These are phyloP conservation scores for Phytophthora lateralis DNA, from an alignment of 352 stramenopile genomes.

Conservation along the genomic window DNA sequence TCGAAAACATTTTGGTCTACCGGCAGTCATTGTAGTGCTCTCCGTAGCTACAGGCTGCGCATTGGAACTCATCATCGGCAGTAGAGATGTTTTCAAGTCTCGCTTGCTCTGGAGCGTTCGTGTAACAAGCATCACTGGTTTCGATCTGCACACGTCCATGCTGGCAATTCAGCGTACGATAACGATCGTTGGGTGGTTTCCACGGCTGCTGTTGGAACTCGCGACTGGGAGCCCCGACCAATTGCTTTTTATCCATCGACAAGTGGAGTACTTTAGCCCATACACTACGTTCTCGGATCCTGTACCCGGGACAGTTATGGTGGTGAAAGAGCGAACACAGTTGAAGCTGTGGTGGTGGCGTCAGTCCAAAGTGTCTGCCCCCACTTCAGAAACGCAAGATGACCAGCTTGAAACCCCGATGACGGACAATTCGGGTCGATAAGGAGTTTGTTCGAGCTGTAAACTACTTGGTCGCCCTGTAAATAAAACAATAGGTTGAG, in stretches of 20 bases:
- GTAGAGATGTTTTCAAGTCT: slow-evolving; percentile 21
- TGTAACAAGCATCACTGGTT: not conserved
- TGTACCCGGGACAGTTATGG: not conserved
- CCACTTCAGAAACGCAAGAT: not conserved
- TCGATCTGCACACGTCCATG: slow-evolving; percentile 21
- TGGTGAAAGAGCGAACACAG: not conserved
- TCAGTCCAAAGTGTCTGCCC: not conserved
- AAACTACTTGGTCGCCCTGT: slow-evolving; percentile 1
- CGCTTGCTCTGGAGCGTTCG: slow-evolving; percentile 16
- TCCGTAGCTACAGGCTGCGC: slow-evolving; percentile 6
- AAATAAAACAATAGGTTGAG: too few species aligned
- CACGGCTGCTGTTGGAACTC: slow-evolving; percentile 25
- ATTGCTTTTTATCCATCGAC: slow-evolving; percentile 30
- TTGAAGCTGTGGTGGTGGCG: not conserved
- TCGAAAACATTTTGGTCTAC: slow-evolving; percentile 21
- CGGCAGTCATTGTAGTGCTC: slow-evolving; percentile 18
- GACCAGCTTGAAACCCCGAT: not conserved
- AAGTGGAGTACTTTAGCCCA: slow-evolving; percentile 30
- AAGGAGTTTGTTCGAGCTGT: too few species aligned
- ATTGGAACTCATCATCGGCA: slow-evolving; percentile 12
- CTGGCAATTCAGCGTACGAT: slow-evolving; percentile 28
- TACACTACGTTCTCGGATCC: slow-evolving; percentile 23
- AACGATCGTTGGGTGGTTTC: slow-evolving; percentile 33
- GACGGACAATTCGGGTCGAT: too few species aligned
- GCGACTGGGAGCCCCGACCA: slow-evolving; percentile 12